These are phyloP conservation scores for Heritiera littoralis DNA, from an alignment of 345 rosid genomes.

Conservation along the genomic window DNA sequence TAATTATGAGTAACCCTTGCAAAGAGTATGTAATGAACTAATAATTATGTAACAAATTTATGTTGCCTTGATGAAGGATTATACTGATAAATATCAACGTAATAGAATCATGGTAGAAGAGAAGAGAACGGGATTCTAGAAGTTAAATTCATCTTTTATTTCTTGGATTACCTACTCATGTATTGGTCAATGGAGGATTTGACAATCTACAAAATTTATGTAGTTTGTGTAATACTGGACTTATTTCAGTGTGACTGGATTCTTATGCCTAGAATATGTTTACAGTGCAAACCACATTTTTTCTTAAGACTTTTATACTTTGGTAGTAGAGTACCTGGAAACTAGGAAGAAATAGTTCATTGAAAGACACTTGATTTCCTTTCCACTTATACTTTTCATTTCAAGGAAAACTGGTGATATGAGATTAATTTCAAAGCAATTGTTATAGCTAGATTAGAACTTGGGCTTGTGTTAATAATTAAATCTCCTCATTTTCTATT, in stretches of 20 bases:
- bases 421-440: background rate
- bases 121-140: background rate
- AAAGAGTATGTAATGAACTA: background rate
- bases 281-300: background rate
- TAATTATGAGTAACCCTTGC: background rate
- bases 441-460: background rate
- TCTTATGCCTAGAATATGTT: background rate
- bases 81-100: background rate
- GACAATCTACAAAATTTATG: background rate
- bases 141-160: background rate
- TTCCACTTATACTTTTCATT: background rate
- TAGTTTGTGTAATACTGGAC: background rate
- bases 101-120: background rate
- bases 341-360: background rate
- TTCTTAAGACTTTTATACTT: background rate
- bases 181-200: background rate
- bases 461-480: background rate
- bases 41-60: background rate
- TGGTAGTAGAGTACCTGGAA: background rate
- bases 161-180: background rate
- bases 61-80: background rate
- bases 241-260: background rate
- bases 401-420: background rate
- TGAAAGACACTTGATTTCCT: conserved; percentile 4
- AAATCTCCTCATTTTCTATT: background rate